A percentile compares a stretch with the other conserved stretches of the same genome.
Conservation (phyloP, 108 stramenopile species). For the Cyclostephanos tholiformis region DNA sequence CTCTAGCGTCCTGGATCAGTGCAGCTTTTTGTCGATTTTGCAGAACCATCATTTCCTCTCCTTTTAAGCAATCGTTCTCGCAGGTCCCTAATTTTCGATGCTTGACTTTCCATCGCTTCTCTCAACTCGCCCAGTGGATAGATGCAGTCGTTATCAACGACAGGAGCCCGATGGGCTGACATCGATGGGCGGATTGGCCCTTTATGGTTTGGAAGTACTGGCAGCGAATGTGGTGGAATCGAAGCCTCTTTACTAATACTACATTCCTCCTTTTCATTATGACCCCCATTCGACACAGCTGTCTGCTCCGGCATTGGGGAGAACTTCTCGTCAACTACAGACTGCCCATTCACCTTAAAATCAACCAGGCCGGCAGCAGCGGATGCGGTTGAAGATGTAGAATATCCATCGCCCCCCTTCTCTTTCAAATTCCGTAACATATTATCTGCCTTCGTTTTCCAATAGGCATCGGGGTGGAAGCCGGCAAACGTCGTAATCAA, state of each 20-base stretch:
- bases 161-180: slow-evolving; percentile 3
- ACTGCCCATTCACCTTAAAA: not conserved
- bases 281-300: not conserved
- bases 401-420: not conserved
- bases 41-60: not conserved
- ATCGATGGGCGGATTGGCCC: not conserved
- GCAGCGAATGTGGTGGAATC: not conserved
- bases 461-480: slow-evolving; percentile 77
- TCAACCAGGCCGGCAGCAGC: not conserved
- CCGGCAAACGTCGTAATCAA: slow-evolving; percentile 74
- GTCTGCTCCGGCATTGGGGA: not conserved
- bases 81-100: slow-evolving; percentile 37
- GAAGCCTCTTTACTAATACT: not conserved
- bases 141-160: not conserved
- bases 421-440: slow-evolving; percentile 22
- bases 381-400: not conserved
- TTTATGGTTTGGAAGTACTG: not conserved
- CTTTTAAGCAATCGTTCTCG: slow-evolving; percentile 31
- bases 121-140: slow-evolving; percentile 28
- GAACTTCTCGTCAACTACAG: not conserved
- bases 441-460: slow-evolving; percentile 47
- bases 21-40: not conserved
- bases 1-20: too few species aligned
- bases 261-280: not conserved
- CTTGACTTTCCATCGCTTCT: slow-evolving; percentile 46